Evolutionary conservation across 2,329 filamentous ascomycete genomes (phyloP).

Genomic region (Hypoxylon rubiginosum): DNA sequence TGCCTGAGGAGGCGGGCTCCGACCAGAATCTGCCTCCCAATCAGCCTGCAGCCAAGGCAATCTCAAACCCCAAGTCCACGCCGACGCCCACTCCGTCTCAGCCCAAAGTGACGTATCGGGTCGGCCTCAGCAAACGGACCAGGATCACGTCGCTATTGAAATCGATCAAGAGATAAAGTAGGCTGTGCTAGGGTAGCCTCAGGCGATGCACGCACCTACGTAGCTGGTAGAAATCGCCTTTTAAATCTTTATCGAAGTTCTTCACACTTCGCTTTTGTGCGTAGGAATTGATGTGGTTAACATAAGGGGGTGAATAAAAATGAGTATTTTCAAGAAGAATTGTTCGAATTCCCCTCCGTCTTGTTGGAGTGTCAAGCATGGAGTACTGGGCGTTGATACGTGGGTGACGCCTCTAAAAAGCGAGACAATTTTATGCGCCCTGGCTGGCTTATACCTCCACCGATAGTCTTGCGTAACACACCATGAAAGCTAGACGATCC

Average conservation of each 20-base stretch:
- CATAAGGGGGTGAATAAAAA: not conserved
- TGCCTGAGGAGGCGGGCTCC: constrained; percentile 7
- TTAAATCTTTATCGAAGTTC: too few species aligned
- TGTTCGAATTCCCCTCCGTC: not conserved
- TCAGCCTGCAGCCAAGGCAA: constrained; percentile 35
- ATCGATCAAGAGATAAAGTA: constrained; percentile 57
- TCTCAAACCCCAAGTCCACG: constrained; percentile 34
- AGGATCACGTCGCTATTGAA: constrained; percentile 63
- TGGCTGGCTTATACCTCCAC: not conserved
- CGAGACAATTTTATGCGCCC: not conserved
- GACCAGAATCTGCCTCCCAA: constrained; percentile 31
- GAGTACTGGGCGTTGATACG: too few species aligned
- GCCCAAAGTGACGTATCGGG: constrained; percentile 59
- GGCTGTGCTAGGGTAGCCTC: not conserved
- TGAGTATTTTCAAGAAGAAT: not conserved
- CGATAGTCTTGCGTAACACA: not conserved
- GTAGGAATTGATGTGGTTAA: not conserved
- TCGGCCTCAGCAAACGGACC: constrained; percentile 62
- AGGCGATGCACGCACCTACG: not conserved
- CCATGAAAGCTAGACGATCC: not conserved
- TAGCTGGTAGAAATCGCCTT: not conserved
- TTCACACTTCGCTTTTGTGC: too few species aligned
- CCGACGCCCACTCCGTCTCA: constrained; percentile 43
- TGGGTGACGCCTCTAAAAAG: not conserved
- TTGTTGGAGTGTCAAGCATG: not conserved